A percentile compares a stretch with the other conserved stretches of the same genome.
Evolutionary conservation across 2,329 filamentous ascomycete species (phyloP).

Genomic region (Fusarium bulbicola): DNA sequence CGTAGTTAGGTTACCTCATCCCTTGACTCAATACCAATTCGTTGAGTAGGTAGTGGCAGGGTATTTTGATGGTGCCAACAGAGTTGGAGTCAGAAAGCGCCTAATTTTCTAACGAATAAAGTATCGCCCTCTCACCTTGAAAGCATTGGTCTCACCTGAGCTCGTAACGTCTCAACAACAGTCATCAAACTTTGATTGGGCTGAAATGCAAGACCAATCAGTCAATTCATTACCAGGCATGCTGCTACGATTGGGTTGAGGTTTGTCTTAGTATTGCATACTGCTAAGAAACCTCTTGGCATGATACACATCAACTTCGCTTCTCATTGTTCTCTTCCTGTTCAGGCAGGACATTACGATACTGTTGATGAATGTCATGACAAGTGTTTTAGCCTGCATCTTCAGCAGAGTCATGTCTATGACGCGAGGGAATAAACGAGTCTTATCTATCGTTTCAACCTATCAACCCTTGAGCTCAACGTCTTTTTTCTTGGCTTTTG

Average conservation of each 20-base stretch:
- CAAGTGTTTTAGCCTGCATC: background rate
- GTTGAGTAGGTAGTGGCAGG: conserved; percentile 21
- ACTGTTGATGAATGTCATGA: conserved; percentile 7
- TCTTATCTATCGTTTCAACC: conserved; percentile 17
- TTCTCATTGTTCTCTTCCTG: background rate
- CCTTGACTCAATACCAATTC: conserved; percentile 20
- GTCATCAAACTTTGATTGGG: conserved; percentile 26
- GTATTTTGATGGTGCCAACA: conserved; percentile 31
- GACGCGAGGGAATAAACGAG: conserved; percentile 25
- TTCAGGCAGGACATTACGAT: conserved; percentile 2
- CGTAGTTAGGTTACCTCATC: background rate
- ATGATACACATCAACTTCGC: conserved; percentile 15
- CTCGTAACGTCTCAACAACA: conserved; percentile 35
- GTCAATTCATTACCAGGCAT: conserved; percentile 22
- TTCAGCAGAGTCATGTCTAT: conserved; percentile 20
- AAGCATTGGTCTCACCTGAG: conserved; percentile 24
- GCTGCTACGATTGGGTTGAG: conserved; percentile 31
- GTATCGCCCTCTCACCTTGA: conserved; percentile 7
- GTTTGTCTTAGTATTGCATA: conserved; percentile 30
- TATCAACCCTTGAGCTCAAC: conserved; percentile 3
- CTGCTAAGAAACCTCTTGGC: conserved; percentile 23
- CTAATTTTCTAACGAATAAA: conserved; percentile 21
- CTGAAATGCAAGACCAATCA: conserved; percentile 23
- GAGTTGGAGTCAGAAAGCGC: conserved; percentile 22
- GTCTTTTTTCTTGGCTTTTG: background rate